Base-by-base conservation (phyloP, 257 asterid genomes). In the Nicotiana benthamiana region DNA sequence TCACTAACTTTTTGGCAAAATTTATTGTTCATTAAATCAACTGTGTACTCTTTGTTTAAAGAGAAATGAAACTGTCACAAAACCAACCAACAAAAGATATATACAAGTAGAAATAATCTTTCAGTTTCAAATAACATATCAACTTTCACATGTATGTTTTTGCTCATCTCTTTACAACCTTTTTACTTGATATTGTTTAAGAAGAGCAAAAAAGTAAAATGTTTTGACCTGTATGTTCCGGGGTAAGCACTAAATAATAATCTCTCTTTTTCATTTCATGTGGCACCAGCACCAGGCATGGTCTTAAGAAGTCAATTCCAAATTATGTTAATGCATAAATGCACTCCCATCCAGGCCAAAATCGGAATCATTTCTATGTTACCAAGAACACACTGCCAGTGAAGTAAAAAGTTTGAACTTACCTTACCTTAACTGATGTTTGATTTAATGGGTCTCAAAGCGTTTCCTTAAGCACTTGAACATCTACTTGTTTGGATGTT, bases 401-500 rank as follows among this genome's bases (percentile, higher is more conserved):
- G 79, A 27, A 74, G 61, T 74, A 24, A 46, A 48, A 46, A 18
- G 32, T 46, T 79, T 20, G 83, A 65, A 81, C 56, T 80, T 83
- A 92, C 99, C 56, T 80, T 83, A 92, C 99, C 96, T 88, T 88
- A 79, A 57, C 67, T 70, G 87, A 56, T 67, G 78, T 86, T 72
- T 80, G 83, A 76, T 88, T 83, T 59, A 80, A 36, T 77, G 88
- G 95, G 81, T 83, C 90, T 97, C 99, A 96, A 18, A 96, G 91
- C 17, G 94, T 91, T 87, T 90, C 97, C 89, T 96, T 96, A 28
- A 96, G 97, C 65, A 75, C 90, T 77, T 94, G 99, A 79, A 96
- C 97, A 85, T 96, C 98, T 56, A 96, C 99, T 84, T 90, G 97
- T 87, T 92, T 96, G 32, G 98, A 94, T 75, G 95, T 90, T 84